These are phyloP conservation scores for Erodium texanum DNA, from an alignment of 441 rosid species.

Conservation along the genomic window DNA sequence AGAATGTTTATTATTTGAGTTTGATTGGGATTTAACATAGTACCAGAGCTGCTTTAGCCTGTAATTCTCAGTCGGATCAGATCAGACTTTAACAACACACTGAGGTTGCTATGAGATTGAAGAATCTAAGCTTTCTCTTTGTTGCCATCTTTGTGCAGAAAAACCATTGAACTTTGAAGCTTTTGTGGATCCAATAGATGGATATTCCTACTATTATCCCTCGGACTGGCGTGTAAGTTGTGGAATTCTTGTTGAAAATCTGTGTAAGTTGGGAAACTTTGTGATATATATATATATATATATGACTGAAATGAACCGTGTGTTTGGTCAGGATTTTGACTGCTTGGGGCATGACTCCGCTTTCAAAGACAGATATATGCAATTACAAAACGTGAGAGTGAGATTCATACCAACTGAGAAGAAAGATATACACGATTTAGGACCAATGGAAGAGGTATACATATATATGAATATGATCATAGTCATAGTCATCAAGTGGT, in stretches of 20 bases:
- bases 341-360: slow-evolving; percentile 90
- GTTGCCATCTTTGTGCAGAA: slow-evolving; percentile 30
- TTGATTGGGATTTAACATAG: neutral
- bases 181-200: slow-evolving; percentile 61
- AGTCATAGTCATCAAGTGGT: no score
- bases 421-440: slow-evolving; percentile 59
- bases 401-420: slow-evolving; percentile 78
- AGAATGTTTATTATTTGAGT: no score
- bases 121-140: no score
- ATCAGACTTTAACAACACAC: no score
- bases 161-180: slow-evolving; percentile 48
- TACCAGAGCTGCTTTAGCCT: no score
- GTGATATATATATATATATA: no score
- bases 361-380: slow-evolving; percentile 64
- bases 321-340: slow-evolving; percentile 51
- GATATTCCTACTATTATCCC: slow-evolving; percentile 79
- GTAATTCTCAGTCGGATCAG: no score
- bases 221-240: slow-evolving; percentile 82
- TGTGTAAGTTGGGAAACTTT: no score
- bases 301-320: neutral
- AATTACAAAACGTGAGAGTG: slow-evolving; percentile 70
- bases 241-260: no score
- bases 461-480: neutral
- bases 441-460: slow-evolving; percentile 62
- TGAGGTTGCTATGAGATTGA: no score